Evolutionary conservation across 805 yeast species (phyloP), one percentile per base, ranked within the genome.

Genomic region (Pichia sporocuriosa): DNA sequence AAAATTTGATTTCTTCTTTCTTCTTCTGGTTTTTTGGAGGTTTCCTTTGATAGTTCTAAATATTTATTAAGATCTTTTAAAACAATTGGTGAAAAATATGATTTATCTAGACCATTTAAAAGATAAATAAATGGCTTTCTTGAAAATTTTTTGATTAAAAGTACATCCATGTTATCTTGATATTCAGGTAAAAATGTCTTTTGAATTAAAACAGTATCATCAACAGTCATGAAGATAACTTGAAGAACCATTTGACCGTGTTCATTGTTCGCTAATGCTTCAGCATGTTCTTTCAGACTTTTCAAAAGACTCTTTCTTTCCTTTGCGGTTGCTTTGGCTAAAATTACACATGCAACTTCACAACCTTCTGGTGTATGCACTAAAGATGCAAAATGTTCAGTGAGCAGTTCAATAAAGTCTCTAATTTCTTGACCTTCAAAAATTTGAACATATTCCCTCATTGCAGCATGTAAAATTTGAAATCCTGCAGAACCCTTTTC

Each of bases 401-500:
- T 75, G 47, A 90, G 67, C 33, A 87, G 66, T 47, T 88, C 96
- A 51, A 88, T 77, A 56, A 90, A 80, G 41, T 85, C 95, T 52
- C 83, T 72, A 44, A 80, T 75, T 61, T 86, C 90, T 32, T 73
- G 71, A 35, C 73, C 77, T 46, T 77, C 77, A 48, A 87, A 77
- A 46, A 87, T 81, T 47, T 79, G 75, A 36, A 79, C 75, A 56
- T 84, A 87, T 61, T 90, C 96, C 58, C 73, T 81, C 96, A 90
- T 87, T 39, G 95, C 96, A 29, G 96, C 95, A 62, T 90, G 97
- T 59, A 90, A 75, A 50, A 90, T 83, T 61, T 88, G 95, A 73
- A 90, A 90, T 30, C 97, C 97, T 21, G 95, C 83, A 3, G 96
- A 87, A 6, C 97, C 97, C 65, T 90, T 90, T 60, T 83, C 90